Evolutionary conservation across 441 rosid species (phyloP), one percentile per base, ranked within the genome.

Genomic region (Populus trichocarpa): DNA sequence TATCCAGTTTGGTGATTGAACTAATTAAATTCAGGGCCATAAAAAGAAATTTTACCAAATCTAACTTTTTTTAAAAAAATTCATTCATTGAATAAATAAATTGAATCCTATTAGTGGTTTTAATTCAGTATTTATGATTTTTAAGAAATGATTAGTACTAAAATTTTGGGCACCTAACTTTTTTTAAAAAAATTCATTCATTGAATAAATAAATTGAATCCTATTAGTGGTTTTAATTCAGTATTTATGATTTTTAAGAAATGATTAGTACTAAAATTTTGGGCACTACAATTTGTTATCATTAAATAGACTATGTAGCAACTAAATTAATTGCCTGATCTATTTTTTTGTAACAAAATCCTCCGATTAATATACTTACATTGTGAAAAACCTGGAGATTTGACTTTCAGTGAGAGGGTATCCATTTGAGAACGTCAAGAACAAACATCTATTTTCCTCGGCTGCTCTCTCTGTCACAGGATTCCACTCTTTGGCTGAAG

Each of bases 351-450:
- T 14, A 46, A 14, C 57, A 46, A 46, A 0, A 46, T 46, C 57
- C 57, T 46, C 57, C 57, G 57, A 46, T 46, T 46, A 46, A 46
- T 59, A 23, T 70, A 33, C 84, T 78, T 80, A 84, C 90, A 22
- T 0, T 2, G 28, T 75, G 20, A 88, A 88, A 75, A 86, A 88
- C 5, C 22, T 66, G 72, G 32, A 0, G 35, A 88, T 83, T 75
- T 85, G 78, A 8, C 2, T 1, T 66, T 88, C 89, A 1, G 30
- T 30, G 30, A 88, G 81, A 18, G 91, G 91, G 53, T 36, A 69
- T 35, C 87, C 86, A 35, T 86, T 82, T 0, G 89, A 88, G 77
- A 88, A 88, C 2, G 88, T 88, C 22, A 88, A 36, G 79, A 83
- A 88, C 75, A 86, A 35, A 77, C 87, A 81, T 46, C 88, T 80